Percentiles rank a stretch among this genome's conserved stretches.
Evolutionary conservation across 2,329 filamentous ascomycete genomes (phyloP).

Genomic region (Ophiocordyceps sinensis): DNA sequence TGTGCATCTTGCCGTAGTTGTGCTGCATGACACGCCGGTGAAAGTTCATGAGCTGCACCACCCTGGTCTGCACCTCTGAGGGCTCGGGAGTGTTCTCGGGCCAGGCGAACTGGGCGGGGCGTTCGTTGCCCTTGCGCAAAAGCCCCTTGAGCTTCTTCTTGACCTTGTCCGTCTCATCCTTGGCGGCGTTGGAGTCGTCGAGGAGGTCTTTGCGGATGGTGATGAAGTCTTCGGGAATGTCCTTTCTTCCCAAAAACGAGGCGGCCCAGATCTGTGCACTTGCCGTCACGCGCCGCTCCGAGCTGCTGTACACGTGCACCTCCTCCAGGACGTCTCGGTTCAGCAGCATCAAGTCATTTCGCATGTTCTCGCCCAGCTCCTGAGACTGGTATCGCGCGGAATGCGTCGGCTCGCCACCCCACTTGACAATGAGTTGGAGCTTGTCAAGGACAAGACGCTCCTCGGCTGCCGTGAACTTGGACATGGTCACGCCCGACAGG

Average conservation of each 20-base stretch:
- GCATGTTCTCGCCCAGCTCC: conserved; percentile 89
- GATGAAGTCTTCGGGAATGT: conserved; percentile 74
- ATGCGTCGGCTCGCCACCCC: conserved; percentile 96
- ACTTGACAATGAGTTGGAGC: conserved; percentile 94
- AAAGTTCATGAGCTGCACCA: conserved; percentile 95
- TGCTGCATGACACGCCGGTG: conserved; percentile 89
- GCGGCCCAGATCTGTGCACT: conserved; percentile 94
- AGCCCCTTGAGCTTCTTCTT: conserved; percentile 98
- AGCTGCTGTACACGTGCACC: conserved; percentile 90
- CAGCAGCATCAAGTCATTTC: conserved; percentile 83
- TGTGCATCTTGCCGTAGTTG: conserved; percentile 73
- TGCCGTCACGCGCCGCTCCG: conserved; percentile 83
- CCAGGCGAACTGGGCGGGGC: conserved; percentile 96
- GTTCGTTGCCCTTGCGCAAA: conserved; percentile 79
- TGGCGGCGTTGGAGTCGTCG: conserved; percentile 95
- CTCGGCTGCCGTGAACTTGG: conserved; percentile 83
- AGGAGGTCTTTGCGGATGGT: conserved; percentile 85
- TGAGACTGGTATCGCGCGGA: conserved; percentile 92
- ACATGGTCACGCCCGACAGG: conserved; percentile 79
- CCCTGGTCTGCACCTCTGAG: conserved; percentile 77
- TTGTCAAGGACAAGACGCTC: conserved; percentile 92
- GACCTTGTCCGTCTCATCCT: conserved; percentile 98
- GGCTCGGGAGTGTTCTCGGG: conserved; percentile 89
- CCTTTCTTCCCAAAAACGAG: conserved; percentile 76
- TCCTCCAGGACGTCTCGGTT: conserved; percentile 87